phyloP scores from a whole-genome alignment of 1,284 basidiomycete genomes.

The Tilletia horrida region DNA sequence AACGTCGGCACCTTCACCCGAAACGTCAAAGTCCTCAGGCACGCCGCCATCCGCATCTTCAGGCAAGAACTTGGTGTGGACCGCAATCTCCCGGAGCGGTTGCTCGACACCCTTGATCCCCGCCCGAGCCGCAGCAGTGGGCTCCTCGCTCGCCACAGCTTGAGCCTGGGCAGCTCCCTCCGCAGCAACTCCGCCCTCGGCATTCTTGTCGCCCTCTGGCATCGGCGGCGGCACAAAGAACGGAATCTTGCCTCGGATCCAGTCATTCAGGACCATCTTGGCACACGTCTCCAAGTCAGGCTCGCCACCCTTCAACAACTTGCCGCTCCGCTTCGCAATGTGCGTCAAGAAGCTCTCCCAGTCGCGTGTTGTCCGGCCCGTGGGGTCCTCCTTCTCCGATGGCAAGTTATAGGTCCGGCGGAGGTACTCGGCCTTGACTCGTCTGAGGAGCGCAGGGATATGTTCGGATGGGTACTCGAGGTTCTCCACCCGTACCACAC shows the following conservation, averaged over 20 bases:
- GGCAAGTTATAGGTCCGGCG: slow-evolving; percentile 72
- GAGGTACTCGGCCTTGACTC: slow-evolving; percentile 89
- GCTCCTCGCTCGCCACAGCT: slow-evolving; percentile 28
- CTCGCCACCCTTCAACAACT: slow-evolving; percentile 88
- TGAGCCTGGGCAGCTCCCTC: slow-evolving; percentile 23
- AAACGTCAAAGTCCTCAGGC: slow-evolving; percentile 44
- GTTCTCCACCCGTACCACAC: slow-evolving; percentile 93
- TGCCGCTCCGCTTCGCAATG: slow-evolving; percentile 85
- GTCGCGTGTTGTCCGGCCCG: slow-evolving; percentile 22
- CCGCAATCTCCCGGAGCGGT: slow-evolving; percentile 62
- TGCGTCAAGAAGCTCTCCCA: slow-evolving; percentile 74
- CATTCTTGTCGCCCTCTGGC: slow-evolving; percentile 59
- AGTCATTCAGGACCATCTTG: slow-evolving; percentile 93
- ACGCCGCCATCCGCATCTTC: slow-evolving; percentile 51
- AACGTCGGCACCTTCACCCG: slow-evolving; percentile 42
- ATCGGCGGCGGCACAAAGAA: slow-evolving; percentile 71
- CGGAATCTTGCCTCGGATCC: slow-evolving; percentile 92
- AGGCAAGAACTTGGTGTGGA: slow-evolving; percentile 60
- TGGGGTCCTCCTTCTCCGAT: slow-evolving; percentile 7
- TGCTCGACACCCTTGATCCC: slow-evolving; percentile 62
- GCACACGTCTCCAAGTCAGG: slow-evolving; percentile 88
- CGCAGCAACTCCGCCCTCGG: slow-evolving; percentile 28
- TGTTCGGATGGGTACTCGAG: slow-evolving; percentile 90
- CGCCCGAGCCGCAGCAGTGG: slow-evolving; percentile 52
- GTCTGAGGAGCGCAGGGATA: slow-evolving; percentile 78